Base-by-base conservation (phyloP, 176 grass and related monocot species). In the Alopecurus myosuroides region DNA sequence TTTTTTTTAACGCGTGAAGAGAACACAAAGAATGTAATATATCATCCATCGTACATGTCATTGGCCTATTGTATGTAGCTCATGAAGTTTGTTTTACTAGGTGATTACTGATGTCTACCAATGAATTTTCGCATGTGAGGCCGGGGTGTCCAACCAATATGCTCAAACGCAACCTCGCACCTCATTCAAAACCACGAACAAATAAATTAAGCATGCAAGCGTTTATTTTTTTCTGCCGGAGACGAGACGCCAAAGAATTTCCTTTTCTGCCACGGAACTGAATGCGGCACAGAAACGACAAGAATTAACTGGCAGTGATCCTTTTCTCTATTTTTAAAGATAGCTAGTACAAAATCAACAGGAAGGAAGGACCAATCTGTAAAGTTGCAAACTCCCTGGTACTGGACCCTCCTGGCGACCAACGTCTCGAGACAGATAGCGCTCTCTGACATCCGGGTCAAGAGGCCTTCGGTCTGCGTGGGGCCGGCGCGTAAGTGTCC, bases 361-460 rank as follows among this genome's bases (percentile, higher is more conserved):
- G 3, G 35, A 36, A 0, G 0, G 0, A 45, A 74, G 82, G 87
- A 18, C 73, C 3, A 2, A 28, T 11, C 8, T 19, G 63, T 37
- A 86, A 90, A 89, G 1, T 1, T 37, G 81, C 8, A 70, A 55
- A 55, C 25, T 50, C 26, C 33, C 71, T 14, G 44, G 60, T 48
- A 35, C 31, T 23, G 70, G 60, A 3, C 28, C 56, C 36, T 48
- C 76, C 81, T 53, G 81, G 45, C 33, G 31, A 88, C 86, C 86
- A 72, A 61, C 64, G 31, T 41, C 87, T 46, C 26, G n/a, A 1
- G 11, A 9, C 6, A 19, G 41, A 56, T 8, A 1, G 0, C 7
- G 5, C 7, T n/a, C 72, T 45, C 78, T 64, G 88, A 82, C 72
- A 71, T 0, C 7, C 22, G 35, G 83, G 64, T 1, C 88, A 57